Conservation (phyloP, 768 basidiomycete species). For the Auricularia auricula-judae region DNA sequence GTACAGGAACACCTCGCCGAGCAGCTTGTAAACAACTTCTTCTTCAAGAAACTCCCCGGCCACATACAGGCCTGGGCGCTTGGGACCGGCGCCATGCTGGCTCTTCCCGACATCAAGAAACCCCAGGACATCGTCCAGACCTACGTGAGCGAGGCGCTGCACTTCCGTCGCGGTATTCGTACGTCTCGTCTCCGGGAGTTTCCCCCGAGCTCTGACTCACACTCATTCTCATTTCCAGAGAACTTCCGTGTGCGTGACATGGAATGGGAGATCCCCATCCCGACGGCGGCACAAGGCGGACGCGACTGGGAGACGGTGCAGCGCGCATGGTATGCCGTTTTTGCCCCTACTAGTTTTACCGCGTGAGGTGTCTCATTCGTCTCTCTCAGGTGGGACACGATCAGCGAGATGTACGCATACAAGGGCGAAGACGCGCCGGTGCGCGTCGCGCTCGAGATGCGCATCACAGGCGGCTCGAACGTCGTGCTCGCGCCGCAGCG, state of each 20-base stretch:
- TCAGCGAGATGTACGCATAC: conserved; percentile 4
- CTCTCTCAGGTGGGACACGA: conserved; percentile 2
- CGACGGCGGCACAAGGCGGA: conserved; percentile 7
- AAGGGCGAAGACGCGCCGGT: conserved; percentile 11
- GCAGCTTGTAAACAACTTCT: not conserved
- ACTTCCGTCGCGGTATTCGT: conserved; percentile 7
- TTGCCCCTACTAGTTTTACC: not conserved
- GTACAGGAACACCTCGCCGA: not conserved
- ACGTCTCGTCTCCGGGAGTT: not conserved
- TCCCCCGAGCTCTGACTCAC: not conserved
- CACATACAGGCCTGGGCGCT: conserved; percentile 1
- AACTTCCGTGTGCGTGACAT: conserved; percentile 16
- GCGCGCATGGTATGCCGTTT: conserved; percentile 14
- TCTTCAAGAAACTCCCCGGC: not conserved
- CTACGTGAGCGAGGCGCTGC: conserved; percentile 6
- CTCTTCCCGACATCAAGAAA: conserved; percentile 4
- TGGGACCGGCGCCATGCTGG: conserved; percentile 1
- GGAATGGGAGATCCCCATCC: conserved; percentile 19
- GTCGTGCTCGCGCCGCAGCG: conserved; percentile 17
- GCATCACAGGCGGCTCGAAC: conserved; percentile 16
- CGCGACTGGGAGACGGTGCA: conserved; percentile 13
- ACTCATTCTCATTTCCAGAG: conserved; percentile 7
- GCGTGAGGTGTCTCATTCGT: not conserved
- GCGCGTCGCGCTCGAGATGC: conserved; percentile 18
- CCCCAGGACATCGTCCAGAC: conserved; percentile 1